Base-by-base conservation (phyloP, 2,329 filamentous ascomycete genomes). In the Exophiala xenobiotica region DNA sequence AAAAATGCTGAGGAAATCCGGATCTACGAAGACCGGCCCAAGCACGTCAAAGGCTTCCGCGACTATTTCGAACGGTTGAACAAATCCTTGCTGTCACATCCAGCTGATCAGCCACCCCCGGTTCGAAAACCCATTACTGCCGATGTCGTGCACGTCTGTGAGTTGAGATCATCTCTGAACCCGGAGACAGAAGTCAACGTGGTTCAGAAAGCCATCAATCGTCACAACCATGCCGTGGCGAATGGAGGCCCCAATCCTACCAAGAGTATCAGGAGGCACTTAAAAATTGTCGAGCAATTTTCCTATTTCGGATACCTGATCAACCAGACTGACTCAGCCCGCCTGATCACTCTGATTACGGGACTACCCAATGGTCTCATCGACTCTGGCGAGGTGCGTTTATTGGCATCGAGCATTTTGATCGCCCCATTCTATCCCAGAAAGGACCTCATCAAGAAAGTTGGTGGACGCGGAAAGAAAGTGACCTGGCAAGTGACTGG, bases 251-350 rank as follows among this genome's bases (percentile, higher is more conserved):
- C 64, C 14, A 71, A 69, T 45, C 58, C 60, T 16, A 66, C 67
- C 7, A 75, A 73, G 33, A 74, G 75, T 1, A 66, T 67, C 7
- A 70, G 70, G 40, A 70, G 74, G 26, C 70, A 72, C 39, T 77
- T 93, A 54, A 78, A 81, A 61, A 89, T 99, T 67, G 90, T 88
- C 68, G 91, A 91, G 66, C 89, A 84, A 1, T 86, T 96, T 43
- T 90, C 90, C 70, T 96, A 92, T 71, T 96, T 93, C 1, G 90
- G 89, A 43, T 97, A 99, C 70, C 82, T 95, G 70, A 85, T 99
- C 59, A 78, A 78, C 33, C 76, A 82, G 41, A 75, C 80, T 20
- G 88, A 93, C 67, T 86, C 85, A 2, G 81, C 87, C 64, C 82
- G 80, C 49, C 76, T 97, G 29, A 79, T 88, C 49, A 78, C 80